Conservation (phyloP, 2,329 filamentous ascomycete genomes). For the Aspergillus carbonarius region DNA sequence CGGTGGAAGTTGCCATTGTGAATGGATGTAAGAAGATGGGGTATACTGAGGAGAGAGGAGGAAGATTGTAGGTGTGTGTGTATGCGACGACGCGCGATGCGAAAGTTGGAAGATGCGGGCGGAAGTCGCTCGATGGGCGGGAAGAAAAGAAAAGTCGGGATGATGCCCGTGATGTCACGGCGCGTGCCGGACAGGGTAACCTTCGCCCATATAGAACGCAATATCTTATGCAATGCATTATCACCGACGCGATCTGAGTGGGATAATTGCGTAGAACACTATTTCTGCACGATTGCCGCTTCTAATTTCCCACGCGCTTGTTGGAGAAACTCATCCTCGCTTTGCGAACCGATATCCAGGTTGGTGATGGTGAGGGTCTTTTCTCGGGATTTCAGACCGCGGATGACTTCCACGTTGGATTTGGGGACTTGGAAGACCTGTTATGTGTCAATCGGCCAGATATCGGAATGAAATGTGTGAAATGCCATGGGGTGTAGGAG, state of each 20-base stretch:
- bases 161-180: conserved; percentile 18
- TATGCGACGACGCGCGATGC: background rate
- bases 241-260: background rate
- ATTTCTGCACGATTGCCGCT: conserved; percentile 17
- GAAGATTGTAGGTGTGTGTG: background rate
- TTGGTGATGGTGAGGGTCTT: conserved; percentile 55
- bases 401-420: conserved; percentile 61
- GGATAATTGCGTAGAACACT: background rate
- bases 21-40: background rate
- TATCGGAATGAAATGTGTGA: background rate
- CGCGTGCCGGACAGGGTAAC: background rate
- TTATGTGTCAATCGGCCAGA: background rate
- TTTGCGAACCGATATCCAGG: conserved; percentile 29
- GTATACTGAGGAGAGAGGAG: background rate
- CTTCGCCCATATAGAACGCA: no score
- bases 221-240: no score
- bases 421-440: conserved; percentile 62
- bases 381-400: conserved; percentile 63
- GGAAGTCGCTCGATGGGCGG: background rate
- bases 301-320: conserved; percentile 19
- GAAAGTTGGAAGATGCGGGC: background rate
- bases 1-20: background rate
- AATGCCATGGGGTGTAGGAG: background rate
- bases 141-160: conserved; percentile 14
- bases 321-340: conserved; percentile 31